These are phyloP conservation scores for Conringia planisiliqua DNA, from an alignment of 345 rosid genomes.

Conservation along the genomic window DNA sequence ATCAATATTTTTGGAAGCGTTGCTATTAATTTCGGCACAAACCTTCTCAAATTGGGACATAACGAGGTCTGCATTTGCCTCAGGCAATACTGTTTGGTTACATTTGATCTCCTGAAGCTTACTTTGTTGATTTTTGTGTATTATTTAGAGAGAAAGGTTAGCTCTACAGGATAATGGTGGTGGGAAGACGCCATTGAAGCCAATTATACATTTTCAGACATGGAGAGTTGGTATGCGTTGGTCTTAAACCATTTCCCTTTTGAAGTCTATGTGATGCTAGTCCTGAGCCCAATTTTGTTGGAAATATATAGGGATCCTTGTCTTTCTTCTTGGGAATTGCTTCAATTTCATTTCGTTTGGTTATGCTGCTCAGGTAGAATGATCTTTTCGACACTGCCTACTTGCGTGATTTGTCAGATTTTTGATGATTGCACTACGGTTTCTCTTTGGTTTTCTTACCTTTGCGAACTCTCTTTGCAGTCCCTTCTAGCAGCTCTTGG, in stretches of 20 bases:
- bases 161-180: constrained; percentile 55
- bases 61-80: constrained; percentile 56
- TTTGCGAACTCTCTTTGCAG: constrained; percentile 44
- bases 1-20: constrained; percentile 93
- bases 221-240: constrained; percentile 91
- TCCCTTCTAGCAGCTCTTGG: constrained; percentile 99
- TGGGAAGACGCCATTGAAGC: constrained; percentile 64
- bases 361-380: constrained; percentile 98
- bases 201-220: constrained; percentile 80
- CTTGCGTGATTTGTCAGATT: not conserved
- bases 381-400: not conserved
- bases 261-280: constrained; percentile 10
- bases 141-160: constrained; percentile 74
- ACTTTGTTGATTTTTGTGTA: constrained; percentile 22
- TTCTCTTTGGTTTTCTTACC: not conserved
- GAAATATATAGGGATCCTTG: constrained; percentile 61
- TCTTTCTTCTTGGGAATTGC: constrained; percentile 92
- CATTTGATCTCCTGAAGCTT: not conserved
- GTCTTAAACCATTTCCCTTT: constrained; percentile 6
- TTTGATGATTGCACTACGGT: not conserved
- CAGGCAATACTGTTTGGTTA: not conserved
- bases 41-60: constrained; percentile 96
- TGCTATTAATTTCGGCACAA: constrained; percentile 99
- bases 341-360: constrained; percentile 97
- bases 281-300: constrained; percentile 26